phyloP scores from a whole-genome alignment of 176 grass and related monocot genomes.

The Thinopyrum elongatum region DNA sequence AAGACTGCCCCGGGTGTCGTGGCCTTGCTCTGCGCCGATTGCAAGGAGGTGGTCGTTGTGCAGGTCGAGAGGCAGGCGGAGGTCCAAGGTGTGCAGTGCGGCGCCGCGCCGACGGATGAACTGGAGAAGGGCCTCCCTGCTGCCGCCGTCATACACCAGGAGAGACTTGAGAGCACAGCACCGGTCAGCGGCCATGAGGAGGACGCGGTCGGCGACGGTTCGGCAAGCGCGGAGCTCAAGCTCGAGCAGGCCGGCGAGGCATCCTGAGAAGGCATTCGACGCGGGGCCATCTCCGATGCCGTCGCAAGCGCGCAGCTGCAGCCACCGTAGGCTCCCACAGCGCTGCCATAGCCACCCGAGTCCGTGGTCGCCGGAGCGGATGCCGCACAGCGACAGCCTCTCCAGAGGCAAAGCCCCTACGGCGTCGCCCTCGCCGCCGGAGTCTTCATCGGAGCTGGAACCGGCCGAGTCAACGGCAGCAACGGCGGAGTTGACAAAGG shows the following conservation, averaged over 20 bases:
- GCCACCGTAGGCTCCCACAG: slow-evolving; percentile 56
- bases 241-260: slow-evolving; percentile 46
- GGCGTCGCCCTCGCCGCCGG: background rate
- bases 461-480: slow-evolving; percentile 24
- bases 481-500: slow-evolving; percentile 58
- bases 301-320: slow-evolving; percentile 85
- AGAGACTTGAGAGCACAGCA: slow-evolving; percentile 64
- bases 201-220: slow-evolving; percentile 70
- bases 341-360: slow-evolving; percentile 73
- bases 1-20: slow-evolving; percentile 12
- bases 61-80: slow-evolving; percentile 88
- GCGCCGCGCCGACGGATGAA: slow-evolving; percentile 80
- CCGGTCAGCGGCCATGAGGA: slow-evolving; percentile 65
- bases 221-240: slow-evolving; percentile 94
- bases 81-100: slow-evolving; percentile 63
- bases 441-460: slow-evolving; percentile 3
- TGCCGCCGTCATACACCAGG: slow-evolving; percentile 80
- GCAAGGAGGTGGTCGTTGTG: slow-evolving; percentile 90
- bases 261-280: slow-evolving; percentile 43
- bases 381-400: slow-evolving; percentile 66
- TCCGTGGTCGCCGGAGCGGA: slow-evolving; percentile 57
- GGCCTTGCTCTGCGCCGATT: slow-evolving; percentile 30
- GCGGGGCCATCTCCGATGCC: slow-evolving; percentile 60
- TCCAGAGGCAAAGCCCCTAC: slow-evolving; percentile 44
- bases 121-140: slow-evolving; percentile 66